A percentile compares a stretch with the other conserved stretches of the same genome.
These are phyloP conservation scores for Phanerodontia chrysosporium DNA, from an alignment of 768 basidiomycete genomes.

Conservation along the genomic window DNA sequence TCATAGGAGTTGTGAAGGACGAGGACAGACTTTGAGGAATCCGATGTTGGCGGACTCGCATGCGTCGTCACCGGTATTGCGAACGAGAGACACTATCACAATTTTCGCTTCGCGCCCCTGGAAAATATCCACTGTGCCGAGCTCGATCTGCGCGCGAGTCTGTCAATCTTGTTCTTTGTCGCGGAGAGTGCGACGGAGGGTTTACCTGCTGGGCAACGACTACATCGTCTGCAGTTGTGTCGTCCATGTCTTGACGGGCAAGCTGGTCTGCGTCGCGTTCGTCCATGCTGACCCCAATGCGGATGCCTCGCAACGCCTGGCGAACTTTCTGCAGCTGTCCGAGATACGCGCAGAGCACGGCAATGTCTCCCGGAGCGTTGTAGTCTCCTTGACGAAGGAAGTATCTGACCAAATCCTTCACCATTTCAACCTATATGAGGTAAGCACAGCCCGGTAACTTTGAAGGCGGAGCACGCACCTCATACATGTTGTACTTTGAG, in stretches of 20 bases:
- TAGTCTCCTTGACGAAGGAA: constrained; percentile 48
- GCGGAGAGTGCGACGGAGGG: not conserved
- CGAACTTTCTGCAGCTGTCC: constrained; percentile 44
- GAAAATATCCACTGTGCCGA: constrained; percentile 75
- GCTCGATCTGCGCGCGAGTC: constrained; percentile 42
- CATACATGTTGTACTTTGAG: constrained; percentile 64
- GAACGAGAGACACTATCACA: constrained; percentile 70
- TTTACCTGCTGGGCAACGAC: constrained; percentile 50
- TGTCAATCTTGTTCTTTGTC: not conserved
- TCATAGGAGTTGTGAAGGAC: not conserved
- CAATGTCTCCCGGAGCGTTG: constrained; percentile 43
- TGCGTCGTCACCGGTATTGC: constrained; percentile 50
- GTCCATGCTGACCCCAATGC: constrained; percentile 63
- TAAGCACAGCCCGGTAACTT: not conserved
- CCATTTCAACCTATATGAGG: constrained; percentile 34
- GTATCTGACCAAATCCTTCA: constrained; percentile 49
- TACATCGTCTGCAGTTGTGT: constrained; percentile 51
- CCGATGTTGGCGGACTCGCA: constrained; percentile 45
- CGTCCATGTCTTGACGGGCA: constrained; percentile 27
- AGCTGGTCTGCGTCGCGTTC: constrained; percentile 63
- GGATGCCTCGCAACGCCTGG: constrained; percentile 34
- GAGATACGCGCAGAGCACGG: constrained; percentile 50
- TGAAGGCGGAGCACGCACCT: constrained; percentile 36
- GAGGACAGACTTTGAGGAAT: constrained; percentile 61
- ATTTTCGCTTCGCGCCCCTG: constrained; percentile 73